A percentile compares a stretch with the other conserved stretches of the same genome.
Evolutionary conservation across 1,284 basidiomycete genomes (phyloP).

Genomic region (Ganoderma lingzhi): DNA sequence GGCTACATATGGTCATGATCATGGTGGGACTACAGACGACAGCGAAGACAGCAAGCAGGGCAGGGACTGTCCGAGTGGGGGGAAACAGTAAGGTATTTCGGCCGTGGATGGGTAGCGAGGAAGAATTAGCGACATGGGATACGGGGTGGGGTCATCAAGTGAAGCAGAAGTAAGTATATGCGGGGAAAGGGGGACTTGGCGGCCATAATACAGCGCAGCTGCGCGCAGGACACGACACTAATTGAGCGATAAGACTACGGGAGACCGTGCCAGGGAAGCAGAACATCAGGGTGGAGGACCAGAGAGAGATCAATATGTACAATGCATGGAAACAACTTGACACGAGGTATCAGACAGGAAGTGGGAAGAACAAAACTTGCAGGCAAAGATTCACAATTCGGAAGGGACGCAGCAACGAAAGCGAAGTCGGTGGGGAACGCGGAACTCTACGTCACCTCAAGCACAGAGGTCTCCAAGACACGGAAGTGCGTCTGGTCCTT

Average conservation of each 20-base stretch:
- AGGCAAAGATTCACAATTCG: slow-evolving; percentile 4
- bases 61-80: slow-evolving; percentile 27
- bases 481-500: slow-evolving; percentile 78
- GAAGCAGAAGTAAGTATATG: background rate
- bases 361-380: slow-evolving; percentile 19
- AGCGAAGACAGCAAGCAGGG: slow-evolving; percentile 33
- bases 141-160: slow-evolving; percentile 1
- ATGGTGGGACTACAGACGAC: slow-evolving; percentile 29
- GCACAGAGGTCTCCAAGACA: slow-evolving; percentile 76
- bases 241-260: slow-evolving; percentile 40
- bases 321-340: slow-evolving; percentile 10
- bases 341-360: slow-evolving; percentile 23
- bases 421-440: background rate
- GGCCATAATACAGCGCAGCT: slow-evolving; percentile 26
- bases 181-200: slow-evolving; percentile 2
- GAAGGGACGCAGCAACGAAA: slow-evolving; percentile 9
- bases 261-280: slow-evolving; percentile 10
- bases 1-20: slow-evolving; percentile 34
- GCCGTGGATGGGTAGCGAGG: slow-evolving; percentile 11
- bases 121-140: slow-evolving; percentile 7
- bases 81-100: slow-evolving; percentile 26
- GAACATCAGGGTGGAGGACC: slow-evolving; percentile 5
- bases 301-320: slow-evolving; percentile 6
- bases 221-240: slow-evolving; percentile 33
- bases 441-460: slow-evolving; percentile 61